Evolutionary conservation across 2,329 filamentous ascomycete genomes (phyloP).

Genomic region (Epichloe sp.): DNA sequence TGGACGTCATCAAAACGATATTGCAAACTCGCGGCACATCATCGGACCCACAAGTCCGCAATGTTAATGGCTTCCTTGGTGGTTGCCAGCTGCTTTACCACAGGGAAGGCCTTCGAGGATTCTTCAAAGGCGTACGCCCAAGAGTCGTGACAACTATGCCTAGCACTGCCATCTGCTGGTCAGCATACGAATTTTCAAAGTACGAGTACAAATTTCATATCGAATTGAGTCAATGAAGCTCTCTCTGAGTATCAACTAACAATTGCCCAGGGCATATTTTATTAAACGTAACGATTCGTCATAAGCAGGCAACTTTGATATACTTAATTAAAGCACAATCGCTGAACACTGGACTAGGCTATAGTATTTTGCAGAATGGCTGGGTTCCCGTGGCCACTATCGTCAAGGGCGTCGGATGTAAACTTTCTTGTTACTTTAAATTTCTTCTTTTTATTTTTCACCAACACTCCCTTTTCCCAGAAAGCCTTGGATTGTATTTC

Average conservation of each 20-base stretch:
- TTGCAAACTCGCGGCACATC: constrained; percentile 85
- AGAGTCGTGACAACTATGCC: constrained; percentile 94
- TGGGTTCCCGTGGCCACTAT: neutral
- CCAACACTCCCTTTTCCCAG: neutral
- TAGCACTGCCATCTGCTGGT: constrained; percentile 99
- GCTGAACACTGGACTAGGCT: neutral
- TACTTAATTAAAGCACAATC: neutral
- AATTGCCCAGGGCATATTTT: constrained; percentile 39
- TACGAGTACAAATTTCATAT: constrained; percentile 57
- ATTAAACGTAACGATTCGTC: constrained; percentile 37
- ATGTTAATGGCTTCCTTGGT: constrained; percentile 68
- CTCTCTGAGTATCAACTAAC: neutral
- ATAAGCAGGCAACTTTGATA: constrained; percentile 12
- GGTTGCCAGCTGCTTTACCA: constrained; percentile 72
- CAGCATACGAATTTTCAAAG: constrained; percentile 57
- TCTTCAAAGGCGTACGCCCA: constrained; percentile 86
- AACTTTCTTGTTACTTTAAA: neutral
- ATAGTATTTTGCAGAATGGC: neutral
- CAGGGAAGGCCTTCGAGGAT: constrained; percentile 73
- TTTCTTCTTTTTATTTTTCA: neutral
- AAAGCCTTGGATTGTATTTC: neutral
- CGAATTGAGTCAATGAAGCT: constrained; percentile 56
- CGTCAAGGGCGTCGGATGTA: neutral
- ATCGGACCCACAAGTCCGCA: constrained; percentile 64
- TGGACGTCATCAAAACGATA: constrained; percentile 97